These are phyloP conservation scores for Exophiala lecanii-corni DNA, from an alignment of 2,329 filamentous ascomycete species.

Conservation along the genomic window DNA sequence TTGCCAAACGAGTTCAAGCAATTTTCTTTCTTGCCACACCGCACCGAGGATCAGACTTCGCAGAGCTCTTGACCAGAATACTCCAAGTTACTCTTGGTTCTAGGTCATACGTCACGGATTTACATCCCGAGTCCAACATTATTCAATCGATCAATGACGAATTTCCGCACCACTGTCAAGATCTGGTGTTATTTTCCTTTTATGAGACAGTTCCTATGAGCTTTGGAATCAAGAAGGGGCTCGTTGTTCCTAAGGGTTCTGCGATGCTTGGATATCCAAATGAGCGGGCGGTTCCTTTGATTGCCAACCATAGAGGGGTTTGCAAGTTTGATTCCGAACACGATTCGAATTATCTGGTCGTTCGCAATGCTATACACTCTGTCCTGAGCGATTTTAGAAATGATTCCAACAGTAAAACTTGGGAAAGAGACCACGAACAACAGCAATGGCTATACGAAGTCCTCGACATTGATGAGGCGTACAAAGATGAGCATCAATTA, in stretches of 20 bases:
- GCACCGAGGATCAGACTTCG: slow-evolving; percentile 29
- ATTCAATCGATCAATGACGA: slow-evolving; percentile 42
- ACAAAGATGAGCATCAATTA: slow-evolving; percentile 5
- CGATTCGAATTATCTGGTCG: slow-evolving; percentile 29
- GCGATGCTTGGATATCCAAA: slow-evolving; percentile 40
- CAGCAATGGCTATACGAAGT: too few species aligned
- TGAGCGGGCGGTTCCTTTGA: slow-evolving; percentile 37
- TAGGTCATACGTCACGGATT: slow-evolving; percentile 31
- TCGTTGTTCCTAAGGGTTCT: slow-evolving; percentile 32
- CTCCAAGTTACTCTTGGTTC: slow-evolving; percentile 22
- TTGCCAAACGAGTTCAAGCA: slow-evolving; percentile 8
- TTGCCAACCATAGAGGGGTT: slow-evolving; percentile 32
- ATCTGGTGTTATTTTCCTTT: slow-evolving; percentile 42
- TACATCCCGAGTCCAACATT: slow-evolving; percentile 34
- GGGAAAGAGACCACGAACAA: too few species aligned
- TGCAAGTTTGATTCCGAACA: slow-evolving; percentile 29
- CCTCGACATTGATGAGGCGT: too few species aligned
- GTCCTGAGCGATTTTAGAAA: too few species aligned
- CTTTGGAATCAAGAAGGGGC: not conserved
- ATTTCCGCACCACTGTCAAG: slow-evolving; percentile 39
- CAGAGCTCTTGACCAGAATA: slow-evolving; percentile 30
- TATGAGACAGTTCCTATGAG: slow-evolving; percentile 43
- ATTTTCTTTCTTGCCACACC: slow-evolving; percentile 30
- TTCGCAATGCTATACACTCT: slow-evolving; percentile 10
- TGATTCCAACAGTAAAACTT: too few species aligned